Evolutionary conservation across 192 early-diverging fungal genomes (phyloP).

Genomic region (Backusella macrospora): DNA sequence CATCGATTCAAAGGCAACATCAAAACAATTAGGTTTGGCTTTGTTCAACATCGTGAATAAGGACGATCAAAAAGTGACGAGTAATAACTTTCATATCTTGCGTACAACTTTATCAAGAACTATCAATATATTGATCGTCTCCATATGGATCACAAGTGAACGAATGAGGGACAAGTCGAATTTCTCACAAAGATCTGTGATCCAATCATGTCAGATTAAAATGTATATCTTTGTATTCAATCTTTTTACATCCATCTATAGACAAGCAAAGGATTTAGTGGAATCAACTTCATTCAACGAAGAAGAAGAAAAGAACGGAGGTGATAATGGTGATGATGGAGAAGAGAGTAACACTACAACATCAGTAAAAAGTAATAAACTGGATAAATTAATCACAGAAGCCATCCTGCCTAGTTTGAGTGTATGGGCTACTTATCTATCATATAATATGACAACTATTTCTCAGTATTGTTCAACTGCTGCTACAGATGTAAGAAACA

Average conservation of each 20-base stretch:
- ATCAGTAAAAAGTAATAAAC: neutral
- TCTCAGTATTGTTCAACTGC: conserved; percentile 28
- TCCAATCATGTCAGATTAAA: conserved; percentile 16
- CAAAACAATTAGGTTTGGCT: neutral
- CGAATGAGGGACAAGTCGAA: conserved; percentile 31
- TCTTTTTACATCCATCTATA: conserved; percentile 9
- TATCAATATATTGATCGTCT: conserved; percentile 43
- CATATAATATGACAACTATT: conserved; percentile 20
- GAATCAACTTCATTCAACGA: too few relatives aligned
- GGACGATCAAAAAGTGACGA: neutral
- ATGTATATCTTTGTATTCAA: conserved; percentile 18
- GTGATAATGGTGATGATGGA: neutral
- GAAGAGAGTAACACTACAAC: too few relatives aligned
- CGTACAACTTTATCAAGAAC: conserved; percentile 35
- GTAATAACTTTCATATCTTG: conserved; percentile 22
- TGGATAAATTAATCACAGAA: neutral
- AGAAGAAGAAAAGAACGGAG: neutral
- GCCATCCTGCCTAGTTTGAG: neutral
- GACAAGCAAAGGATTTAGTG: neutral
- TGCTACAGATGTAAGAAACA: conserved; percentile 10
- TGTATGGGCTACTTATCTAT: conserved; percentile 32
- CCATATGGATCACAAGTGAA: conserved; percentile 46
- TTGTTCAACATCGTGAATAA: neutral
- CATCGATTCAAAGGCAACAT: neutral
- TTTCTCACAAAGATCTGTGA: neutral